Conservation (phyloP, 345 rosid species). For the Linum usitatissimum region DNA sequence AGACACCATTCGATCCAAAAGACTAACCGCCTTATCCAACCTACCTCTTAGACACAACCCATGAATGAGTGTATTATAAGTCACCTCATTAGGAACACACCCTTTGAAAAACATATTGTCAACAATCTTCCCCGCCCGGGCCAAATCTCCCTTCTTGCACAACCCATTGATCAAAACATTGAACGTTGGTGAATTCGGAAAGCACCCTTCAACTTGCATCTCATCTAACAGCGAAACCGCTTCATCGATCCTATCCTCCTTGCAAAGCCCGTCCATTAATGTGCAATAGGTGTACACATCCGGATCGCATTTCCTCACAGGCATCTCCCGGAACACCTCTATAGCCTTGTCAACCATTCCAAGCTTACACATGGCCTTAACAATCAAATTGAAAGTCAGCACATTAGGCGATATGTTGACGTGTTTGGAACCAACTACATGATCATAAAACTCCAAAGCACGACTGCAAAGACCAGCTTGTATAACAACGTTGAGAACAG, state of each 20-base stretch:
- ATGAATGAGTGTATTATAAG: slow-evolving; percentile 84
- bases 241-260: slow-evolving; percentile 64
- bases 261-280: slow-evolving; percentile 91
- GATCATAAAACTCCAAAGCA: slow-evolving; percentile 59
- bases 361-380: slow-evolving; percentile 64
- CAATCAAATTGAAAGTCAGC: slow-evolving; percentile 59
- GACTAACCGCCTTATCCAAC: slow-evolving; percentile 76
- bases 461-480: slow-evolving; percentile 42
- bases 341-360: slow-evolving; percentile 59
- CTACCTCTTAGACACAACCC: slow-evolving; percentile 75
- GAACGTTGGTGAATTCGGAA: slow-evolving; percentile 48
- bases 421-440: slow-evolving; percentile 32
- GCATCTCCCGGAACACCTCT: slow-evolving; percentile 61
- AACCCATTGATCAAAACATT: slow-evolving; percentile 76
- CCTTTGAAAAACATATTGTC: slow-evolving; percentile 94
- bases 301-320: slow-evolving; percentile 38
- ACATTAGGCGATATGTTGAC: slow-evolving; percentile 47
- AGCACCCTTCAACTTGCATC: slow-evolving; percentile 88
- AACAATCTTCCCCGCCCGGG: slow-evolving; percentile 65
- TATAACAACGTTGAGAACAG: slow-evolving; percentile 62
- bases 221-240: slow-evolving; percentile 78
- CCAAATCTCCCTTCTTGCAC: slow-evolving; percentile 71
- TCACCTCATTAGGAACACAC: slow-evolving; percentile 62
- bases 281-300: slow-evolving; percentile 82
- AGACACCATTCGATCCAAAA: slow-evolving; percentile 64